phyloP scores from a whole-genome alignment of 192 early-diverging fungal species.

The Podila horticola region DNA sequence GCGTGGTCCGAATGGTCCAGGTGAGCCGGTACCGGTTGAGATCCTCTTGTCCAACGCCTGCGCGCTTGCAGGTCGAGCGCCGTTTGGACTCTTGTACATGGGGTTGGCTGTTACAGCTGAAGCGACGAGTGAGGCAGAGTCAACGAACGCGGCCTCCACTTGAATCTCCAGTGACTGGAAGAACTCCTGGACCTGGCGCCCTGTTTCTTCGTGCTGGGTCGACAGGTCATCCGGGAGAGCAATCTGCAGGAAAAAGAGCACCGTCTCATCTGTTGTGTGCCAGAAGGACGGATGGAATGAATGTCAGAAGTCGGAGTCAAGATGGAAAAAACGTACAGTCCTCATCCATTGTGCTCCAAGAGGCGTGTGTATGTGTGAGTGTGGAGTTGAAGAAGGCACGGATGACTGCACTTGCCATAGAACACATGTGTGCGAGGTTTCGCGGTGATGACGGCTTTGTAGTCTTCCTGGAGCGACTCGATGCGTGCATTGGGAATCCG shows the following conservation, averaged over 20 bases:
- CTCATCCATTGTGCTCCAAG: no score
- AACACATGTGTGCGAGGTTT: slow-evolving; percentile 53
- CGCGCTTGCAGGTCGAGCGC: slow-evolving; percentile 20
- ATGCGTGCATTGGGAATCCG: slow-evolving; percentile 50
- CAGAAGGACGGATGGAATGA: not conserved
- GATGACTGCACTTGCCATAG: slow-evolving; percentile 37
- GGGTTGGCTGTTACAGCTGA: slow-evolving; percentile 10
- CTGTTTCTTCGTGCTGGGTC: slow-evolving; percentile 41
- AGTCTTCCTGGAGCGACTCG: slow-evolving; percentile 38
- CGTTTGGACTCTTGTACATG: slow-evolving; percentile 29
- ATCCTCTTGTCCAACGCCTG: slow-evolving; percentile 19
- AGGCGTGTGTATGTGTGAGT: no score
- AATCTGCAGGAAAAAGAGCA: slow-evolving; percentile 50
- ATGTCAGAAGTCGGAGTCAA: slow-evolving; percentile 5
- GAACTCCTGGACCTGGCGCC: slow-evolving; percentile 47
- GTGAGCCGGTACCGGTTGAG: slow-evolving; percentile 12
- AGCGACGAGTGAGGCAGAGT: slow-evolving; percentile 20
- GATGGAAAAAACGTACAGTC: no score
- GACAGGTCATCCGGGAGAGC: slow-evolving; percentile 48
- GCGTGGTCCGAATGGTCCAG: slow-evolving; percentile 38
- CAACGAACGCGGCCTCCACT: slow-evolving; percentile 63
- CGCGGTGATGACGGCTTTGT: slow-evolving; percentile 37
- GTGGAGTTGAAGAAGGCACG: not conserved
- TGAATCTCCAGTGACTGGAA: slow-evolving; percentile 64
- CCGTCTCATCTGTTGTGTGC: slow-evolving; percentile 44